Evolutionary conservation across 441 rosid genomes (phyloP).

Genomic region (Daphne laureola): DNA sequence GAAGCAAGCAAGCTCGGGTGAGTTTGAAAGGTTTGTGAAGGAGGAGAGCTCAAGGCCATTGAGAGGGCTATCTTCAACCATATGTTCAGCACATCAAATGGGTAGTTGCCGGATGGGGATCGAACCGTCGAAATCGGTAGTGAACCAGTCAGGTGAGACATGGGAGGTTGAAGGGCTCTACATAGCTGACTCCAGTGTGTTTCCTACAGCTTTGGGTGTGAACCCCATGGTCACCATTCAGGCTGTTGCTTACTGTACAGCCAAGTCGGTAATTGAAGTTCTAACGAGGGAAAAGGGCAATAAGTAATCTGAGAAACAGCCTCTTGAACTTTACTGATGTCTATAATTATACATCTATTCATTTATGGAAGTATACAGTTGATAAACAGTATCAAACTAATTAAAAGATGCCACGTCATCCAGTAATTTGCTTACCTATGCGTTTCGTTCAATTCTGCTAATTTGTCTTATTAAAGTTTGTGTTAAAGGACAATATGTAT

Average conservation of each 20-base stretch:
- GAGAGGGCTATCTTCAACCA: conserved; percentile 31
- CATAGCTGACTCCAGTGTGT: conserved; percentile 73
- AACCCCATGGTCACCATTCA: conserved; percentile 89
- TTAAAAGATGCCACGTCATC: too few species aligned
- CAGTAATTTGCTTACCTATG: too few species aligned
- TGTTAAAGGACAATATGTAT: too few species aligned
- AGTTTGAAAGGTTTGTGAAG: conserved; percentile 48
- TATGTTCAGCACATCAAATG: conserved; percentile 88
- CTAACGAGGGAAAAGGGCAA: conserved; percentile 33
- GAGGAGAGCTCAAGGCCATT: conserved; percentile 52
- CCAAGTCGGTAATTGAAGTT: conserved; percentile 42
- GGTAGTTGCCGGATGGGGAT: conserved; percentile 85
- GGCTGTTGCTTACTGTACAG: conserved; percentile 72
- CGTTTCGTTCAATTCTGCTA: too few species aligned
- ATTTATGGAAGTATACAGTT: too few species aligned
- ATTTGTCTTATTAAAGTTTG: too few species aligned
- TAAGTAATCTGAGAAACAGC: too few species aligned
- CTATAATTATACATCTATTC: too few species aligned
- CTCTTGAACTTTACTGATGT: too few species aligned
- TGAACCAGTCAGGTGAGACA: conserved; percentile 65
- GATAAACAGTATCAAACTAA: too few species aligned
- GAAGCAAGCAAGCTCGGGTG: conserved; percentile 27
- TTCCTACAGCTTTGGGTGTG: conserved; percentile 82
- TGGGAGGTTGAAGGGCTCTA: conserved; percentile 72
- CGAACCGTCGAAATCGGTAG: conserved; percentile 46